These are phyloP conservation scores for Zoysia matrella DNA, from an alignment of 202 grass and related monocot species.

Conservation along the genomic window DNA sequence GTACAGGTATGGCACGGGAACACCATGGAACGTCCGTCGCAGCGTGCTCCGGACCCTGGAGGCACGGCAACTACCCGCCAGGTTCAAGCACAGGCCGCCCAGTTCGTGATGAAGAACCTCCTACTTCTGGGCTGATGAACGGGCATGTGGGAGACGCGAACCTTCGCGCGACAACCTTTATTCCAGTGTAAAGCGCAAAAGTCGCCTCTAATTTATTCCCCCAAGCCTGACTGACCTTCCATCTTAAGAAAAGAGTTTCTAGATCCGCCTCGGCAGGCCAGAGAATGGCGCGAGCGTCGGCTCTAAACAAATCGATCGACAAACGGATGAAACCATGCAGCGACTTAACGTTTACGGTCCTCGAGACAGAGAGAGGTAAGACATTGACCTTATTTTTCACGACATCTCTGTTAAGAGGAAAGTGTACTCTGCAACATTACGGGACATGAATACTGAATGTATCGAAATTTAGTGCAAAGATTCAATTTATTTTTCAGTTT, in stretches of 20 bases:
- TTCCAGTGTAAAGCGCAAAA: background rate
- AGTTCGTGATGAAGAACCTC: background rate
- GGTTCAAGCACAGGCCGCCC: too few relatives aligned
- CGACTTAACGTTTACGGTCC: background rate
- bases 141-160: constrained; percentile 19
- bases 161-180: constrained; percentile 6
- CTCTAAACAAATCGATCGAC: background rate
- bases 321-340: background rate
- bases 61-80: too few relatives aligned
- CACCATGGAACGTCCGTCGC: too few relatives aligned
- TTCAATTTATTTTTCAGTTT: too few relatives aligned
- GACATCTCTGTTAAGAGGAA: background rate
- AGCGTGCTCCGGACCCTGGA: too few relatives aligned
- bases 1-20: too few relatives aligned
- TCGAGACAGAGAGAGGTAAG: background rate
- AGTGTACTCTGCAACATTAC: background rate
- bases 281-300: background rate
- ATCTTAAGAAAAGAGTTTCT: constrained; percentile 33
- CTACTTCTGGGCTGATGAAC: too few relatives aligned
- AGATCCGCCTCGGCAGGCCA: background rate
- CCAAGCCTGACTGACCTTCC: background rate
- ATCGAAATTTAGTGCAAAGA: too few relatives aligned
- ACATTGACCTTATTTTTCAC: background rate
- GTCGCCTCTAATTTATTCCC: background rate
- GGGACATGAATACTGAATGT: background rate